phyloP scores from a whole-genome alignment of 1,284 basidiomycete genomes.

The Golubevia pallescens region DNA sequence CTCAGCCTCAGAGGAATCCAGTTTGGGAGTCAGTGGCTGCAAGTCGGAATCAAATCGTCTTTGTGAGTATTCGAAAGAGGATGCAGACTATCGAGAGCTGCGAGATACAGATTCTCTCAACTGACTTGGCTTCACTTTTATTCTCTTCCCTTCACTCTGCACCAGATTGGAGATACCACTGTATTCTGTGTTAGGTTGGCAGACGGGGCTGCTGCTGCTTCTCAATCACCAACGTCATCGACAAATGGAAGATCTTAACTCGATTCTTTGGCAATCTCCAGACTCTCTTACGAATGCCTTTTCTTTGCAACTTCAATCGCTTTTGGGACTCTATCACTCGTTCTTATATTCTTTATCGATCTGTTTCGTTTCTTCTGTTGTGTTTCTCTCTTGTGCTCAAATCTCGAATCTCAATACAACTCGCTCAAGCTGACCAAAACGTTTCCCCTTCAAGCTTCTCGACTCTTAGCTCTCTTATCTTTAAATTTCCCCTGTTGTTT shows the following conservation, averaged over 20 bases:
- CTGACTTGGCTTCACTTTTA: background rate
- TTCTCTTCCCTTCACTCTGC: background rate
- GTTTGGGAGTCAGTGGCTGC: constrained; percentile 52
- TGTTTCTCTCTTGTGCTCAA: too few species aligned
- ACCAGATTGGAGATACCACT: constrained; percentile 33
- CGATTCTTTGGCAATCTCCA: background rate
- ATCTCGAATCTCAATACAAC: too few species aligned
- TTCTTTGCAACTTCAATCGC: background rate
- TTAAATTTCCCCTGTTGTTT: too few species aligned
- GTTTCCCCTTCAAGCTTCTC: too few species aligned
- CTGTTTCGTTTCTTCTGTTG: too few species aligned
- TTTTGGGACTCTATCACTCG: background rate
- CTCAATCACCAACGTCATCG: background rate
- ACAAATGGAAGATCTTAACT: constrained; percentile 1
- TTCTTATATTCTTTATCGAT: constrained; percentile 6
- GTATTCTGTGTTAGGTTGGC: constrained; percentile 43
- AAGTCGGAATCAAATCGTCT: constrained; percentile 56
- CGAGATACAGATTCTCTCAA: too few species aligned
- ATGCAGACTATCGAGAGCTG: too few species aligned
- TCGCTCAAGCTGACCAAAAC: too few species aligned
- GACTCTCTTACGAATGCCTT: constrained; percentile 1
- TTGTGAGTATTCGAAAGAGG: constrained; percentile 15
- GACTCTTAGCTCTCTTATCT: too few species aligned
- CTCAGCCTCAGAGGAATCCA: constrained; percentile 41
- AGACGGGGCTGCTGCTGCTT: constrained; percentile 1